Evolutionary conservation across 2,329 filamentous ascomycete species (phyloP).

Genomic region (Scorias spongiosa): DNA sequence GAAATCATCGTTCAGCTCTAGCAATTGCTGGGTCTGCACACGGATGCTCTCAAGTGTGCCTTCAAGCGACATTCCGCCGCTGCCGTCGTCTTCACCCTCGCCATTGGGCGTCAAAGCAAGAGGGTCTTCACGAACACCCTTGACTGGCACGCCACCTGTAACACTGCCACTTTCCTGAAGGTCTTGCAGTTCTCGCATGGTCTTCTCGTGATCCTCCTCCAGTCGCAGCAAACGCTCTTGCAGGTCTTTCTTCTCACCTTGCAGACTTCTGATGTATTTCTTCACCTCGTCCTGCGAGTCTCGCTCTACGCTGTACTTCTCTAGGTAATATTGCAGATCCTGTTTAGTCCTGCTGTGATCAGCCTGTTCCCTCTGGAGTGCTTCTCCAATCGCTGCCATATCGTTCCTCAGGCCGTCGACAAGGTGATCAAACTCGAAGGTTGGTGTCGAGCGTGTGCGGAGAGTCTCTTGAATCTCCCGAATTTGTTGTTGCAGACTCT

Average conservation of each 20-base stretch:
- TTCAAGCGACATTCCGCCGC: constrained; percentile 13
- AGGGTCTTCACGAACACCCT: neutral
- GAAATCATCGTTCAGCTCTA: constrained; percentile 21
- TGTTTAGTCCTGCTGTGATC: neutral
- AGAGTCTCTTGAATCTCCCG: constrained; percentile 1
- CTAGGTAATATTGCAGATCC: neutral
- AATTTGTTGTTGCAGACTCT: constrained; percentile 1
- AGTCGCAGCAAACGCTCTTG: neutral
- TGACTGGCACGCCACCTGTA: neutral
- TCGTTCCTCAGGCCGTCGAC: neutral
- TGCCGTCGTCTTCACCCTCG: neutral
- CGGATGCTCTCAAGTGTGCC: constrained; percentile 18
- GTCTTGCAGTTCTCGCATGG: neutral
- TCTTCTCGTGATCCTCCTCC: neutral
- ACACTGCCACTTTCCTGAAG: neutral
- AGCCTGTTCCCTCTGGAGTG: neutral
- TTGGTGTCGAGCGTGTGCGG: neutral
- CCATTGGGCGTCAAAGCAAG: neutral
- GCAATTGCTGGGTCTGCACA: constrained; percentile 19
- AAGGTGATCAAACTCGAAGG: neutral
- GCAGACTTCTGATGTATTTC: neutral
- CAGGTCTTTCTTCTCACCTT: neutral
- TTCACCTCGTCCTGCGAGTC: neutral
- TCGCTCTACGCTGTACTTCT: neutral
- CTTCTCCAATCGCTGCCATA: neutral